Evolutionary conservation across 2,329 filamentous ascomycete species (phyloP).

Genomic region (Paraconiothyrium brasiliense): DNA sequence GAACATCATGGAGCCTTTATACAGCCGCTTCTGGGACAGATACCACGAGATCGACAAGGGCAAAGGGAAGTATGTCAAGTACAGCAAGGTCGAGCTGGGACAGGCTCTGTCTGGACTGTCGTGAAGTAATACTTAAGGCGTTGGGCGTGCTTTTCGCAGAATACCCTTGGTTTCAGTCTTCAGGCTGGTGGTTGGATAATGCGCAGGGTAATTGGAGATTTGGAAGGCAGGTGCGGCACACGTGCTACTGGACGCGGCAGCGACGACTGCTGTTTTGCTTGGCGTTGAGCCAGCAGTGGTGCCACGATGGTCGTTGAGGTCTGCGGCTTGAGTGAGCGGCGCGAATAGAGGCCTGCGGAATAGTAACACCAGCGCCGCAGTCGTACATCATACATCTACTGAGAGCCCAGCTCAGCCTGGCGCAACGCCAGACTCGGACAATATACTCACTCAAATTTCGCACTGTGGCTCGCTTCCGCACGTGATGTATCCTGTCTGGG

Average conservation of each 20-base stretch:
- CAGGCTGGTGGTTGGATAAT: conserved; percentile 28
- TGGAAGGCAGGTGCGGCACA: conserved; percentile 18
- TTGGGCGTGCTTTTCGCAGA: conserved; percentile 34
- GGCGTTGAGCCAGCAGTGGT: conserved; percentile 23
- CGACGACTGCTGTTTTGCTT: conserved; percentile 13
- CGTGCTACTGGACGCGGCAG: conserved; percentile 30
- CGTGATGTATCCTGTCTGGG: conserved; percentile 42
- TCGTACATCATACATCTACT: background rate
- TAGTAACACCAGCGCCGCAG: background rate
- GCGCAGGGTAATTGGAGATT: conserved; percentile 14
- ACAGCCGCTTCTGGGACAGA: conserved; percentile 93
- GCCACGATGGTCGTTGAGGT: conserved; percentile 21
- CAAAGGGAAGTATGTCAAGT: conserved; percentile 97
- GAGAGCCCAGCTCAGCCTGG: conserved; percentile 5
- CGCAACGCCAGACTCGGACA: conserved; percentile 3
- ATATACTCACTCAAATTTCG: conserved; percentile 11
- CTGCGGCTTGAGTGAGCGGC: background rate
- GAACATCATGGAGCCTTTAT: conserved; percentile 90
- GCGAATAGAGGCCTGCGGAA: conserved; percentile 1
- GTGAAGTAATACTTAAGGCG: conserved; percentile 34
- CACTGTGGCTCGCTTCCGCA: conserved; percentile 24
- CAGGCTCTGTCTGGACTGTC: conserved; percentile 63
- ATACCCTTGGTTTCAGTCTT: conserved; percentile 45
- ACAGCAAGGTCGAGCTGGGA: conserved; percentile 85
- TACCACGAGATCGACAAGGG: conserved; percentile 99